phyloP scores from a whole-genome alignment of 805 yeast species.

The Candida railenensis region DNA sequence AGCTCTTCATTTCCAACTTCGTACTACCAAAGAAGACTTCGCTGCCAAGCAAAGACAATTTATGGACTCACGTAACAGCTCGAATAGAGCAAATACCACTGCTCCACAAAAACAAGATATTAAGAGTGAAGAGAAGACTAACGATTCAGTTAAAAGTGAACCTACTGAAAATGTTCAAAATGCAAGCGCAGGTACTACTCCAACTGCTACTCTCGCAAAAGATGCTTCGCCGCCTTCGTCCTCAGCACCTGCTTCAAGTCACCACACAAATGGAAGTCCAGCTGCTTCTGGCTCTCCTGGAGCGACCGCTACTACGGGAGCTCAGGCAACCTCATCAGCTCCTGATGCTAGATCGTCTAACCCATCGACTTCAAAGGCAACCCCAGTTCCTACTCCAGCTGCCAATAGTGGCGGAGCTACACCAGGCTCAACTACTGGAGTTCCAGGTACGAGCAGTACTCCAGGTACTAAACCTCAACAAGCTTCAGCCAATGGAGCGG shows the following conservation, averaged over 20 bases:
- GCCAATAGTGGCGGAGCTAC: constrained; percentile 14
- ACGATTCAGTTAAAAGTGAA: constrained; percentile 4
- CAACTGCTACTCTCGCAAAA: constrained; percentile 8
- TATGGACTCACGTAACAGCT: constrained; percentile 28
- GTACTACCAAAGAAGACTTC: constrained; percentile 94
- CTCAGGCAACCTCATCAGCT: neutral
- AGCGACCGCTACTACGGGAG: neutral
- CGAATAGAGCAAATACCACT: constrained; percentile 9
- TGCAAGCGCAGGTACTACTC: constrained; percentile 6
- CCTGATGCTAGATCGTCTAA: constrained; percentile 15
- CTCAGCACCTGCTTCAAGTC: constrained; percentile 8
- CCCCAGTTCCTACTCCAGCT: constrained; percentile 1
- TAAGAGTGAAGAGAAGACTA: constrained; percentile 6
- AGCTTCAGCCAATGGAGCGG: constrained; percentile 7
- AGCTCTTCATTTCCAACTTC: constrained; percentile 90
- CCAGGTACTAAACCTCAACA: constrained; percentile 1
- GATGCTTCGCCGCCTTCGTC: constrained; percentile 4
- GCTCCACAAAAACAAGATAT: constrained; percentile 1
- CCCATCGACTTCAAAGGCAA: neutral
- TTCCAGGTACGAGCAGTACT: constrained; percentile 6
- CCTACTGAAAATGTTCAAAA: constrained; percentile 2
- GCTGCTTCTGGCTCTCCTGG: constrained; percentile 1
- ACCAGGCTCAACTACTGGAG: constrained; percentile 5
- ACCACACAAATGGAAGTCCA: neutral
- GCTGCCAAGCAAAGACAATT: constrained; percentile 82